A percentile compares a stretch with the other conserved stretches of the same genome.
Conservation (phyloP, 2,329 filamentous ascomycete species). For the Aspergillus pseudonomiae region DNA sequence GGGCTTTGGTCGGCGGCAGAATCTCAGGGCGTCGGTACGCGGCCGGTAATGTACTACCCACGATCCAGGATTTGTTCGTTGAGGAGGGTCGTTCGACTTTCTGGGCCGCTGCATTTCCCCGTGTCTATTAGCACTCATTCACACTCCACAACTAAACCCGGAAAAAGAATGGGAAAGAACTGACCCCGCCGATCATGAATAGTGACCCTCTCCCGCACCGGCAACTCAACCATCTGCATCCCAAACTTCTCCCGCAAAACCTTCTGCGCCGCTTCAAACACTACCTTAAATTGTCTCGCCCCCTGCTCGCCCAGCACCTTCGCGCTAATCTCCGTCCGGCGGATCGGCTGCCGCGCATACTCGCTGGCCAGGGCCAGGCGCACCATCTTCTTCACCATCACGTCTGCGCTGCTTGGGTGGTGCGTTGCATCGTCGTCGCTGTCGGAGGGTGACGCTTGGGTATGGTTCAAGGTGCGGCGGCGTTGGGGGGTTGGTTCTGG, state of each 20-base stretch:
- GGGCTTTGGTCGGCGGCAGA: slow-evolving; percentile 67
- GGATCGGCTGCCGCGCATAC: slow-evolving; percentile 60
- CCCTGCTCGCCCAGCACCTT: slow-evolving; percentile 73
- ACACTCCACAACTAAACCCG: too few relatives aligned
- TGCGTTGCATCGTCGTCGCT: slow-evolving; percentile 24
- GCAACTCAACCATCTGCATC: slow-evolving; percentile 89
- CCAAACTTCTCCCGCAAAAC: slow-evolving; percentile 75
- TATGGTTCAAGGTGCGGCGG: slow-evolving; percentile 15
- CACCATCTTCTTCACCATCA: slow-evolving; percentile 63
- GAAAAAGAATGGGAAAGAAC: slow-evolving; percentile 22
- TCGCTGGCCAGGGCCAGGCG: slow-evolving; percentile 64
- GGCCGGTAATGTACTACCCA: slow-evolving; percentile 72
- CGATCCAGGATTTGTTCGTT: slow-evolving; percentile 72
- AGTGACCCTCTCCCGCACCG: slow-evolving; percentile 77
- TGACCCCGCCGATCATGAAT: slow-evolving; percentile 76
- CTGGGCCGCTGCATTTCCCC: slow-evolving; percentile 51
- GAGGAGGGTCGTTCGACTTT: slow-evolving; percentile 45
- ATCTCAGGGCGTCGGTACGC: slow-evolving; percentile 69
- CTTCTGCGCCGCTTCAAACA: slow-evolving; percentile 77
- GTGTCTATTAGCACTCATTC: neutral
- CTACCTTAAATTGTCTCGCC: slow-evolving; percentile 69
- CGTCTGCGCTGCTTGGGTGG: slow-evolving; percentile 34
- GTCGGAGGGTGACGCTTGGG: slow-evolving; percentile 3
- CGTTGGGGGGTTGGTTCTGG: slow-evolving; percentile 11
- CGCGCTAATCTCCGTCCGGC: slow-evolving; percentile 59